Evolutionary conservation across 768 basidiomycete species (phyloP).

Genomic region (Arthromyces matolae): DNA sequence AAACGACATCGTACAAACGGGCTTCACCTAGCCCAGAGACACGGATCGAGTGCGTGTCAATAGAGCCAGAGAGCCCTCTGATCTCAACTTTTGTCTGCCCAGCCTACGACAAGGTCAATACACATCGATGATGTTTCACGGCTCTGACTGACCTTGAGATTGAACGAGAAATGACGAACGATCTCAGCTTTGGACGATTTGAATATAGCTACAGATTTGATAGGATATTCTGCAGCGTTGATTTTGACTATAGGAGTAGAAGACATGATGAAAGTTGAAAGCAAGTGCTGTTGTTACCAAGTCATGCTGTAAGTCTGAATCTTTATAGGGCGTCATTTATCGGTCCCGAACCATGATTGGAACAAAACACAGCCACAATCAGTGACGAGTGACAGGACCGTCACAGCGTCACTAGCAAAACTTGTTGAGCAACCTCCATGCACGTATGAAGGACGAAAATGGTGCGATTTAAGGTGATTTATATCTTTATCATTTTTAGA

Average conservation of each 20-base stretch:
- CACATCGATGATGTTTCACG: too few species aligned
- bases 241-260: conserved; percentile 12
- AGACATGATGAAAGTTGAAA: neutral
- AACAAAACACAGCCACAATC: neutral
- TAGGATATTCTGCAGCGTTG: conserved; percentile 37
- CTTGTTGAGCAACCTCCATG: too few species aligned
- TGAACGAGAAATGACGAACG: conserved; percentile 44
- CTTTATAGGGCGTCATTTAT: too few species aligned
- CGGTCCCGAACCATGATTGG: too few species aligned
- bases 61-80: conserved; percentile 41
- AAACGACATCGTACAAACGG: conserved; percentile 55
- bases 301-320: too few species aligned
- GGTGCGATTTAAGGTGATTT: conserved; percentile 22
- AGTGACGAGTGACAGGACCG: too few species aligned
- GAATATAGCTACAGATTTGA: conserved; percentile 56
- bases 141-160: conserved; percentile 42
- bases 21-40: conserved; percentile 47
- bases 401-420: too few species aligned
- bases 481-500: too few species aligned
- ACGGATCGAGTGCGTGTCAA: conserved; percentile 51
- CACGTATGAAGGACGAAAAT: conserved; percentile 8
- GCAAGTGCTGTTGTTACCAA: neutral
- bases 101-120: conserved; percentile 29
- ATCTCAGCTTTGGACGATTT: conserved; percentile 55
- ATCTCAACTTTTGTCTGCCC: conserved; percentile 54